Evolutionary conservation across 345 rosid genomes (phyloP), one percentile per base, ranked within the genome.

Genomic region (Eucalyptus caleyi): DNA sequence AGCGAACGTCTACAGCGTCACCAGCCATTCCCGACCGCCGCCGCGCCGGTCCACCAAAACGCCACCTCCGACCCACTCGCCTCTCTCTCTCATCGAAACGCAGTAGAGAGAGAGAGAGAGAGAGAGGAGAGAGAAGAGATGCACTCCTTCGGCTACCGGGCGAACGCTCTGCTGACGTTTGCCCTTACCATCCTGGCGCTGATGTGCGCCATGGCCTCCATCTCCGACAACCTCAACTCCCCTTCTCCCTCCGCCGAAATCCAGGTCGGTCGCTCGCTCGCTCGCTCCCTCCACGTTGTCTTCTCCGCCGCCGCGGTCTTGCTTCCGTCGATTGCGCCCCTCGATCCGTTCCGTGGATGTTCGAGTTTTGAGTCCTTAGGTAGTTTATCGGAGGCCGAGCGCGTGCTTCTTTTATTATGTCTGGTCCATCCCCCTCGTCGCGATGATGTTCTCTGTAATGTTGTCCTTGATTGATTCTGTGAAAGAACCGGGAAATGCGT

Each of bases 81-180:
- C 83, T 19, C 83, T 37, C 30, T 77, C 85, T 77, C 83, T n/a
- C 34, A 30, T 60, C n/a, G n/a, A 16, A 65, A 8, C 77, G 4
- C 77, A 65, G 77, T 65, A n/a, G 65, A 87, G 65, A 34, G 59
- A 53, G 67, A 86, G 14, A 32, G 19, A 9, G 88, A 21, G 88
- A n/a, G 87, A 15, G 87, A 12, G 56, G 87, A 59, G 87, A 37
- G 32, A 77, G 45, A 16, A 88, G 91, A 89, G 85, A 98, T 98
- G 99, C 99, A 98, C 94, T 93, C 99, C 6, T 97, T 96, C 89
- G 95, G 97, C 86, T 96, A 95, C 96, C 94, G 99, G 93, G 97
- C 96, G 16, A 98, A 97, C 89, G 97, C 98, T 56, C 92, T 98
- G 92, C 92, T 98, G 45, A 98, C 99, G 11, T 96, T 97, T 90